Conservation (phyloP, 139 green algal species). For the Coccomyxa sp. region DNA sequence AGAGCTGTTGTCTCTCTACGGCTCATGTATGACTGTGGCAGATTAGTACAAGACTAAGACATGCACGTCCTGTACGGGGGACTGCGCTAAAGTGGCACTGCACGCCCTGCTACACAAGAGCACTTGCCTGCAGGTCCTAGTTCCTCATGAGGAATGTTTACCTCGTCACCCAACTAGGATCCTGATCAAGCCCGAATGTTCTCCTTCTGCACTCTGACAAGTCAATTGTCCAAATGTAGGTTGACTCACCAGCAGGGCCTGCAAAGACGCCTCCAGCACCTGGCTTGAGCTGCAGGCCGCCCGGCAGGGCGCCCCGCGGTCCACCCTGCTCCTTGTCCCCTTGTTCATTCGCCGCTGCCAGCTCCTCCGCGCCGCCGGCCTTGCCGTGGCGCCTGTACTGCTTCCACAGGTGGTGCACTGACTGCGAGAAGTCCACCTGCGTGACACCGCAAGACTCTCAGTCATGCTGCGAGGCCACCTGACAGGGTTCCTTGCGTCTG, state of each 20-base stretch:
- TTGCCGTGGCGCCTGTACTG: conserved; percentile 73
- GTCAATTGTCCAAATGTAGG: not conserved
- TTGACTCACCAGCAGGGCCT: not conserved
- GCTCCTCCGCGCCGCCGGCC: not conserved
- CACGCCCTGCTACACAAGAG: not conserved
- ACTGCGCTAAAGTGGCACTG: too few species aligned
- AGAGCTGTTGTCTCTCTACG: too few species aligned
- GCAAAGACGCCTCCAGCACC: not conserved
- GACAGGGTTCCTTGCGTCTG: too few species aligned
- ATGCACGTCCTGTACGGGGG: too few species aligned
- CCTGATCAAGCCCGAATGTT: not conserved
- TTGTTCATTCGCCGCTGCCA: not conserved
- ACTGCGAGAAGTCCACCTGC: conserved; percentile 93
- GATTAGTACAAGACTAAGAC: too few species aligned
- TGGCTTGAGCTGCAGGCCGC: not conserved
- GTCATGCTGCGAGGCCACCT: too few species aligned
- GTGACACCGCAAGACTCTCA: not conserved
- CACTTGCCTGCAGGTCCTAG: not conserved
- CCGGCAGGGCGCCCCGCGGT: not conserved
- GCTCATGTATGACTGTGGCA: too few species aligned
- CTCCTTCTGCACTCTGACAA: not conserved
- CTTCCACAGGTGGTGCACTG: conserved; percentile 90
- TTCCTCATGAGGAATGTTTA: not conserved
- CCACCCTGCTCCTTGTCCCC: not conserved
- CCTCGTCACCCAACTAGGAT: not conserved